Evolutionary conservation across 139 green algal species (phyloP), one percentile per base, ranked within the genome.

Genomic region (Chlorella sp.): DNA sequence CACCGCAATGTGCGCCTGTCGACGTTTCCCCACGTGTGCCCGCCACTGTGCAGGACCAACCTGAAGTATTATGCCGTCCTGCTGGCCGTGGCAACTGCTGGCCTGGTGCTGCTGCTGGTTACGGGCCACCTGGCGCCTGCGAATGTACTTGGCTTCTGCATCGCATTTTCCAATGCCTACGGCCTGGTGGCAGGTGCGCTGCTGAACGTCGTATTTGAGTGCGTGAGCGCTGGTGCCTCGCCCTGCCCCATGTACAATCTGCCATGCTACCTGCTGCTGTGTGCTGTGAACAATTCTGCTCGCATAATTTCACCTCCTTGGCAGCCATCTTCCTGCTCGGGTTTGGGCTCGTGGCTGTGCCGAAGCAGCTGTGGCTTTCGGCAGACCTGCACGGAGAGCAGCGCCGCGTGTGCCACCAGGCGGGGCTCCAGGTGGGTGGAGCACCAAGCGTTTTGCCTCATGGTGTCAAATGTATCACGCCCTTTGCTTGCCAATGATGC

Each of bases 281-380:
- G 2, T 74, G 26, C 9, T n/a, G 1, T 74, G 34, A 22, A 46
- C 34, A 26, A 26, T 26, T 6, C 68, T 75, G 69, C 69, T 36
- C 8, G 2, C 40, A 13, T 41, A n/a, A n/a, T n/a, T 24, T 6
- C 74, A 1, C 40, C 76, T 43, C 28, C 67, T 40, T 40, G 30
- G 82, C 87, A 62, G 89, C 85, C 80, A 92, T 95, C 30, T 92
- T 94, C 43, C 77, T 95, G 67, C 90, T 95, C 81, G 89, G 91
- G 0, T 95, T 89, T 77, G 92, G 92, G 19, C 82, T 95, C 80
- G 91, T 94, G 80, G 91, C 93, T n/a, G 84, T 95, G 34, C 92
- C 92, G 24, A 46, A 76, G 54, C 73, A 88, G 81, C 89, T 95
- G 40, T 95, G 92, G 92, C 65, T 80, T 26, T 81, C 38, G 26